These are phyloP conservation scores for Endocarpon pusillum DNA, from an alignment of 495 filamentous ascomycete species.

Conservation along the genomic window DNA sequence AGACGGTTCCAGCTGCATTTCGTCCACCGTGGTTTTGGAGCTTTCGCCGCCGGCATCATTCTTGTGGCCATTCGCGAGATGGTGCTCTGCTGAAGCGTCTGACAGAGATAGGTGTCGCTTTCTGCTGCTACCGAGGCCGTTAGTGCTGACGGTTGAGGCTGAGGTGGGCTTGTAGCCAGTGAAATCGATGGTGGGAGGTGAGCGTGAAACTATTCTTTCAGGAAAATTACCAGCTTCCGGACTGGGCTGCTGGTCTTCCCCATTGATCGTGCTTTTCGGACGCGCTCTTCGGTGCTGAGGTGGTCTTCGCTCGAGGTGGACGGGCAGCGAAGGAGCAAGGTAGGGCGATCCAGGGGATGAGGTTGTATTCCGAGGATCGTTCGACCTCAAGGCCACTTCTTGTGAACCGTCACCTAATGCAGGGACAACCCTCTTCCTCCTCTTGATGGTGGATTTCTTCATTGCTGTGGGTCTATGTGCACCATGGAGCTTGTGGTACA, in stretches of 20 bases:
- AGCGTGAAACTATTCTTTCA: constrained; percentile 3
- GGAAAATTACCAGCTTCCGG: too few relatives aligned
- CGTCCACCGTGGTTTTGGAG: constrained; percentile 15
- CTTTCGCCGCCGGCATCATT: constrained; percentile 24
- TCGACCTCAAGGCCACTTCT: too few relatives aligned
- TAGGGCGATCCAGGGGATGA: constrained; percentile 11
- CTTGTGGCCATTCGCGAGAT: constrained; percentile 22
- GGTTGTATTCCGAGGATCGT: constrained; percentile 4
- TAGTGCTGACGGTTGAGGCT: constrained; percentile 21
- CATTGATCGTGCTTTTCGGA: too few relatives aligned
- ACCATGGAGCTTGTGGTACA: constrained; percentile 96
- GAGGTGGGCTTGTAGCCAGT: constrained; percentile 26
- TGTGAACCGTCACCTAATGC: constrained; percentile 44
- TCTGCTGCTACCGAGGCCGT: constrained; percentile 10
- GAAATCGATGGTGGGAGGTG: constrained; percentile 30
- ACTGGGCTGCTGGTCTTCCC: too few relatives aligned
- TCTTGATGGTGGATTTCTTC: constrained; percentile 95
- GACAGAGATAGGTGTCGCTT: constrained; percentile 18
- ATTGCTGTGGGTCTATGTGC: constrained; percentile 83
- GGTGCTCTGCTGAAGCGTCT: constrained; percentile 24
- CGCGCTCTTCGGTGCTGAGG: too few relatives aligned
- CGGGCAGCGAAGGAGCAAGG: constrained; percentile 24
- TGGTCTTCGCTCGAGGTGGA: constrained; percentile 21
- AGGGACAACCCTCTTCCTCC: constrained; percentile 87
- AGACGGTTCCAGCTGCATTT: constrained; percentile 32